Base-by-base conservation (phyloP, 768 basidiomycete genomes). In the Leccinum uliginosum region DNA sequence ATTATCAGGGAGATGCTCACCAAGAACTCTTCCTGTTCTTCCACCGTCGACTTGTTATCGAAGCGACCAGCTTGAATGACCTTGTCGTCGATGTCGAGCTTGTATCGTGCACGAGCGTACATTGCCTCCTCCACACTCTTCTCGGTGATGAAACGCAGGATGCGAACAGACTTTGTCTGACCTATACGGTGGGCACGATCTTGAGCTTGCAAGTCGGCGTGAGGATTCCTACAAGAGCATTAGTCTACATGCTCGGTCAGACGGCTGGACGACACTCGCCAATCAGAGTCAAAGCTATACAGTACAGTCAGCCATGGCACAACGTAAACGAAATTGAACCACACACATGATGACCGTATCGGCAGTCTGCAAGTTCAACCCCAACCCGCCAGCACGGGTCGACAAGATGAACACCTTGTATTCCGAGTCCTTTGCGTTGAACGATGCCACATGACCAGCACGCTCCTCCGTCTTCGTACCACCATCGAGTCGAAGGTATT, bases 121-220 rank as follows among this genome's bases (percentile, higher is more conserved):
- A 98, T 97, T 4, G 94, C 93, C 74, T 98, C 97, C 74, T 98
- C 97, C 23, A 99, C 93, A 60, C 94, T 96, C 78, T 94, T 93
- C 73, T 97, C 93, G 4, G 96, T 97, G 70, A 99, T 95, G 72
- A 99, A 91, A 59, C 96, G 86, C 61, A 98, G 79, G 61, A 99
- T 98, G 30, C 95, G 86, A 19, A 99, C 97, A 46, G 94, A 91
- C 73, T 95, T 96, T 57, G 97, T 99, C 70, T 99, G 97, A 57
- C 97, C 97, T 66, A 99, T 99, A 82, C 97, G 95, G 81, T 99
- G 96, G 11, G 92, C 93, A 80, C 95, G 93, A 84, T 99, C 96
- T 72, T 99, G 97, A 12, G 97, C 97, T 74, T 99, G 97, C 59
- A 98, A 76, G 86, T 99, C 96, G 51, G 97, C 96, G 65, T 98